Evolutionary conservation across 495 filamentous ascomycete species (phyloP).

Genomic region (Tuber aestivum): DNA sequence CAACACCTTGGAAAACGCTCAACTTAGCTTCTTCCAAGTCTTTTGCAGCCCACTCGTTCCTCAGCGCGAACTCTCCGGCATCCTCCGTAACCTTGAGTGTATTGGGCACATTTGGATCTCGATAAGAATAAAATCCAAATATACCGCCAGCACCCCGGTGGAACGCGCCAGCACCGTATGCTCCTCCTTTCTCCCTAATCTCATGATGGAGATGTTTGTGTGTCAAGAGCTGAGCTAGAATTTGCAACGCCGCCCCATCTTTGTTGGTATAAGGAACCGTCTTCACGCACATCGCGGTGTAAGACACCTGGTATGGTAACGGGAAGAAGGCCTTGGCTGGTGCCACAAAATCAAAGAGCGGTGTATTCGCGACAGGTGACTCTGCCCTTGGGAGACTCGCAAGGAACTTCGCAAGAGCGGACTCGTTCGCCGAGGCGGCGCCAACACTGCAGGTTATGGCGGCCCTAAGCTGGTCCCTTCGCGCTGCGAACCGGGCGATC

Average conservation of each 20-base stretch:
- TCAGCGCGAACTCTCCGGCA: conserved; percentile 75
- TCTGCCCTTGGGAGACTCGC: conserved; percentile 19
- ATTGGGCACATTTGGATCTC: conserved; percentile 92
- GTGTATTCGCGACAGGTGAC: conserved; percentile 42
- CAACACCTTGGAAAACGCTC: conserved; percentile 90
- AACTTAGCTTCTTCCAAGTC: conserved; percentile 96
- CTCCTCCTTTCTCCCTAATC: conserved; percentile 94
- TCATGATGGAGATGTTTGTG: conserved; percentile 96
- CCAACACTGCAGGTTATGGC: conserved; percentile 81
- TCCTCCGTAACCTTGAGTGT: conserved; percentile 76
- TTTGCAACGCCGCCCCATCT: conserved; percentile 69
- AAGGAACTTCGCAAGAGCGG: conserved; percentile 66
- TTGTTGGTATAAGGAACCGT: conserved; percentile 79
- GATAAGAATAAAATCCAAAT: conserved; percentile 92
- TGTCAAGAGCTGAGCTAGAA: conserved; percentile 88
- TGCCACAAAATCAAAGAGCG: conserved; percentile 43
- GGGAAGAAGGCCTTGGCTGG: conserved; percentile 76
- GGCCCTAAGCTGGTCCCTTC: conserved; percentile 57
- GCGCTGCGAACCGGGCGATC: conserved; percentile 43
- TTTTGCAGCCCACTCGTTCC: conserved; percentile 74
- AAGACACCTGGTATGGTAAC: conserved; percentile 94
- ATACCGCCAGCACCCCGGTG: conserved; percentile 69
- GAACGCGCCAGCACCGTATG: conserved; percentile 89
- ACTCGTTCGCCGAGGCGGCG: conserved; percentile 62
- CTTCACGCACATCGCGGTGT: conserved; percentile 70